A percentile compares a stretch with the other conserved stretches of the same genome.
These are phyloP conservation scores for Diospyros kaki DNA, from an alignment of 148 eudicot genomes.

Conservation along the genomic window DNA sequence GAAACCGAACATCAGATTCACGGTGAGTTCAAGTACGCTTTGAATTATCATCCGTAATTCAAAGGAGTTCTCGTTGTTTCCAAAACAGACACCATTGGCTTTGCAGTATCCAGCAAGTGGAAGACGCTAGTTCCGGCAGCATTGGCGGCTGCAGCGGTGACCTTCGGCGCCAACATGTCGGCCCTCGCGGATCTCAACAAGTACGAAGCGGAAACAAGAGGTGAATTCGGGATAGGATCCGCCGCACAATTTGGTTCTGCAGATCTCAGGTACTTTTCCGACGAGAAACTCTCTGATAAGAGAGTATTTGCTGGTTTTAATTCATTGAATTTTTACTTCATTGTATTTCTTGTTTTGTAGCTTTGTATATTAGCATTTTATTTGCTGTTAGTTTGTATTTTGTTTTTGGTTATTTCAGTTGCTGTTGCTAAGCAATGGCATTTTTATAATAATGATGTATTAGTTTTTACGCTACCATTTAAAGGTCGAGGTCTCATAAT, in stretches of 20 bases:
- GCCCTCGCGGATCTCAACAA: constrained; percentile 88
- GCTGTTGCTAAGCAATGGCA: too few relatives aligned
- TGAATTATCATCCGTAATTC: background rate
- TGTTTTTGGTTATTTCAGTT: too few relatives aligned
- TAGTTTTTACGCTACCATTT: too few relatives aligned
- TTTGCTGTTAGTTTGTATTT: too few relatives aligned
- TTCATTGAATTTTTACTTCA: too few relatives aligned
- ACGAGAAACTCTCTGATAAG: background rate
- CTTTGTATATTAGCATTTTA: too few relatives aligned
- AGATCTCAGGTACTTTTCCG: constrained; percentile 57
- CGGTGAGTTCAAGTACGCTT: constrained; percentile 17
- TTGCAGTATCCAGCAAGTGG: constrained; percentile 48
- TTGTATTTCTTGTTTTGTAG: too few relatives aligned
- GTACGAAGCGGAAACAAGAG: constrained; percentile 80
- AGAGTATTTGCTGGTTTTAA: too few relatives aligned
- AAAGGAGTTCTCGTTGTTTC: background rate
- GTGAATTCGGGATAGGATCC: constrained; percentile 95
- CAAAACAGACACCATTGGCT: background rate
- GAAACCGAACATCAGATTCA: constrained; percentile 17
- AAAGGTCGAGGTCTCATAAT: too few relatives aligned
- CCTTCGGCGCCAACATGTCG: constrained; percentile 40
- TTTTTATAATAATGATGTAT: too few relatives aligned
- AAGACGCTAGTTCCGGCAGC: constrained; percentile 52
- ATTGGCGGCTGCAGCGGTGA: constrained; percentile 63
- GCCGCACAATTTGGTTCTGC: constrained; percentile 98